phyloP scores from a whole-genome alignment of 2,329 filamentous ascomycete genomes.

The Cryphonectria naterciae region DNA sequence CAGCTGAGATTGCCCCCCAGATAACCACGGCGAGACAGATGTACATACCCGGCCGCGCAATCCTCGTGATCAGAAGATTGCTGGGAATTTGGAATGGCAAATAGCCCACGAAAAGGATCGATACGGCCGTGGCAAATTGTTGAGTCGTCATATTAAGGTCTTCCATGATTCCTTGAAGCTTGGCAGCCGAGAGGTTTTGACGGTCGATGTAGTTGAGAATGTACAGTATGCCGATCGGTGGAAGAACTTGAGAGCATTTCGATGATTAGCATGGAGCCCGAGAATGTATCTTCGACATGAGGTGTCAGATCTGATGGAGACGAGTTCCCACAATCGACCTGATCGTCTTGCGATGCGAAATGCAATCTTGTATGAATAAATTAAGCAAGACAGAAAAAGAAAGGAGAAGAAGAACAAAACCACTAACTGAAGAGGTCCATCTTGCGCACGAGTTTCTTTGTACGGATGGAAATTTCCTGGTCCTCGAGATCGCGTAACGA shows the following conservation, averaged over 20 bases:
- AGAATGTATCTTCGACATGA: background rate
- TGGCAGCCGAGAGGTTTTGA: constrained; percentile 43
- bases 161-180: constrained; percentile 45
- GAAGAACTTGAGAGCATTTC: constrained; percentile 18
- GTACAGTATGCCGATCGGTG: constrained; percentile 41
- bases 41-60: constrained; percentile 34
- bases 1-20: constrained; percentile 40
- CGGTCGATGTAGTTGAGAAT: constrained; percentile 47
- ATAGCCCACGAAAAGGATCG: constrained; percentile 51
- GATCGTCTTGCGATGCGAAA: background rate
- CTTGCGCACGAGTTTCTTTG: constrained; percentile 29
- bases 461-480: constrained; percentile 22
- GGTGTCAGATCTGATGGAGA: background rate
- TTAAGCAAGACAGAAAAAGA: background rate
- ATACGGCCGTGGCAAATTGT: constrained; percentile 45
- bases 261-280: background rate
- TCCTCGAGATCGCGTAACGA: constrained; percentile 16
- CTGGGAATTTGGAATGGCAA: constrained; percentile 45
- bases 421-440: constrained; percentile 23
- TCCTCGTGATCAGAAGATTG: constrained; percentile 36
- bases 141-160: constrained; percentile 43
- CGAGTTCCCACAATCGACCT: background rate
- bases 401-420: background rate
- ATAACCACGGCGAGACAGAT: constrained; percentile 37
- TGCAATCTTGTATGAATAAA: background rate